Evolutionary conservation across 177 flowering plant genomes (phyloP).

Genomic region (Tripterygium wilfordii): DNA sequence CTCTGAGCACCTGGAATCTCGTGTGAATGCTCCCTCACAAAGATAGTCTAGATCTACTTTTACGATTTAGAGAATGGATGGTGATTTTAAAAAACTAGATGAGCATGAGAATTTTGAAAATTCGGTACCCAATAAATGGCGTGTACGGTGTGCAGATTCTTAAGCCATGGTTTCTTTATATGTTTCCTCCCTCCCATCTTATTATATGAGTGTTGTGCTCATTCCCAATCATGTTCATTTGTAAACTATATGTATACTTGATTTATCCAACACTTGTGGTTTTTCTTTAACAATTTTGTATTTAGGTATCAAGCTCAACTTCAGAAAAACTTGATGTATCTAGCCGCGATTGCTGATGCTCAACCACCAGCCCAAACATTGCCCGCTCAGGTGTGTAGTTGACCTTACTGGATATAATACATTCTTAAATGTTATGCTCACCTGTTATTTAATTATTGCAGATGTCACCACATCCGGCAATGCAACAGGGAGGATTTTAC

Average conservation of each 20-base stretch:
- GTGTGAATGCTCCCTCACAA: too few relatives aligned
- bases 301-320: slow-evolving; percentile 92
- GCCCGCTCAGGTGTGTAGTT: slow-evolving; percentile 61
- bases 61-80: too few relatives aligned
- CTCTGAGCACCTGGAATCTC: too few relatives aligned
- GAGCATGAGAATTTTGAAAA: too few relatives aligned
- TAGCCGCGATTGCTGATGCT: slow-evolving; percentile 99
- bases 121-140: too few relatives aligned
- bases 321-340: slow-evolving; percentile 95
- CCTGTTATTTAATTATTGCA: slow-evolving; percentile 24
- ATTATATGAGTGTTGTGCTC: too few relatives aligned
- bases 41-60: too few relatives aligned
- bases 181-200: too few relatives aligned
- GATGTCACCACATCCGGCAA: slow-evolving; percentile 78
- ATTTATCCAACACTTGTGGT: neutral
- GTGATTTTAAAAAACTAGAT: too few relatives aligned
- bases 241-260: neutral
- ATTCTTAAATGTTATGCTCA: slow-evolving; percentile 5
- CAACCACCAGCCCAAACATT: slow-evolving; percentile 75
- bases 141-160: too few relatives aligned
- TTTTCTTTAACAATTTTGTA: slow-evolving; percentile 7
- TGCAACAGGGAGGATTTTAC: slow-evolving; percentile 79
- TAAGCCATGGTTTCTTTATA: too few relatives aligned
- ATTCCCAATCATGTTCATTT: neutral
- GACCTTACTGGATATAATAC: neutral